These are phyloP conservation scores for Dentipellis fragilis DNA, from an alignment of 768 basidiomycete genomes.

Conservation along the genomic window DNA sequence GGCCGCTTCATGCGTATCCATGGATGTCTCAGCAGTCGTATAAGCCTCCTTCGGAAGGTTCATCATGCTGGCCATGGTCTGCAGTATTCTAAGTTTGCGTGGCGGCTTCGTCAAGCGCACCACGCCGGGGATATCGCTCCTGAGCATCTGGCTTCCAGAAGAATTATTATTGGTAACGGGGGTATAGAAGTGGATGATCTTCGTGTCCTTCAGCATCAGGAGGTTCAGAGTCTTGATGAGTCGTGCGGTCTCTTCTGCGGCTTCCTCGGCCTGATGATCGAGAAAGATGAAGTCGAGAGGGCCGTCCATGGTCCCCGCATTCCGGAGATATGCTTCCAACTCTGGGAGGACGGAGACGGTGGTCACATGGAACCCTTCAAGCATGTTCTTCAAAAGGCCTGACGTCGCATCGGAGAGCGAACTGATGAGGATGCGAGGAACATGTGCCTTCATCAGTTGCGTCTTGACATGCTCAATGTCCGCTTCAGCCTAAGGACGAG, in stretches of 20 bases:
- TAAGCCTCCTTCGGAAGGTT: constrained; percentile 38
- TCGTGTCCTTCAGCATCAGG: constrained; percentile 38
- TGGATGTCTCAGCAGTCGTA: constrained; percentile 25
- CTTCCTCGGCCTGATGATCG: constrained; percentile 54
- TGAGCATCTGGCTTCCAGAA: constrained; percentile 41
- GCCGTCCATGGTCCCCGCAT: constrained; percentile 20
- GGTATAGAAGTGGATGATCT: constrained; percentile 63
- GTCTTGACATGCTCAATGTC: constrained; percentile 39
- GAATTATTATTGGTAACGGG: constrained; percentile 45
- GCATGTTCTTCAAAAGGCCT: constrained; percentile 44
- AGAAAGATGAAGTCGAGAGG: constrained; percentile 56
- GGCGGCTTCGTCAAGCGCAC: constrained; percentile 67
- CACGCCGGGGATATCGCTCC: constrained; percentile 41
- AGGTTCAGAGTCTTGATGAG: constrained; percentile 32
- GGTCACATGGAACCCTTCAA: constrained; percentile 42
- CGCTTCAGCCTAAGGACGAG: constrained; percentile 26
- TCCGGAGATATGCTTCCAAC: constrained; percentile 31
- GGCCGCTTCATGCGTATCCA: constrained; percentile 33
- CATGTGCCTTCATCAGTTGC: constrained; percentile 36
- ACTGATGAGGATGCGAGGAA: constrained; percentile 42
- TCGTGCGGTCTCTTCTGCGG: constrained; percentile 46
- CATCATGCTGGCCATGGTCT: constrained; percentile 50
- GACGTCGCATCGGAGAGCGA: constrained; percentile 51
- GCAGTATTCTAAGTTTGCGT: constrained; percentile 46
- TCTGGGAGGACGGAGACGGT: constrained; percentile 35